A percentile compares a stretch with the other conserved stretches of the same genome.
These are phyloP conservation scores for Sambucus nigra DNA, from an alignment of 129 eudicot genomes.

Conservation along the genomic window DNA sequence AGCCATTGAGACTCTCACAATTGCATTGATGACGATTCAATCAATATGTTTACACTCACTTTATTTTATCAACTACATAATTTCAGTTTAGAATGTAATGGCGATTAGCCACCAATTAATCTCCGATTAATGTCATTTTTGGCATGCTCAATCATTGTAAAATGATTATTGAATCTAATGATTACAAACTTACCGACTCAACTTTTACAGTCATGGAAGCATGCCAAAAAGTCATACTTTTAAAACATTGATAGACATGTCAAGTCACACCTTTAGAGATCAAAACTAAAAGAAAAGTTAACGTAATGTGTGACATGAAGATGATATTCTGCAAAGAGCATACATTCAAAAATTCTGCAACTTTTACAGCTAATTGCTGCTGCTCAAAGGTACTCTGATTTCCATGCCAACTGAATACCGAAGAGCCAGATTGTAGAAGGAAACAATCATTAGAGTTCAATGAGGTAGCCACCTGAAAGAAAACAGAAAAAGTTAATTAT, in stretches of 20 bases:
- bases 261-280: not conserved
- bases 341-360: slow-evolving; percentile 95
- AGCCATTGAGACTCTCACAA: too few species aligned
- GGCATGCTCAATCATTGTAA: too few species aligned
- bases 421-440: slow-evolving; percentile 84
- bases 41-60: too few species aligned
- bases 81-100: too few species aligned
- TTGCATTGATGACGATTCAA: too few species aligned
- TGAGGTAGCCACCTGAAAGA: slow-evolving; percentile 69
- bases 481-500: slow-evolving; percentile 1
- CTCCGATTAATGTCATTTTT: too few species aligned
- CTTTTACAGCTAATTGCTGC: slow-evolving; percentile 69
- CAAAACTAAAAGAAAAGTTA: not conserved
- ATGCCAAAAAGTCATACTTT: not conserved
- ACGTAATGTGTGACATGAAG: not conserved
- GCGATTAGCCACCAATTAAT: too few species aligned
- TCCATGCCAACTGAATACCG: slow-evolving; percentile 87
- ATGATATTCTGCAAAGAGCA: not conserved
- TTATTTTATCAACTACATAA: too few species aligned
- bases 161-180: too few species aligned
- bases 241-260: not conserved
- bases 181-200: not conserved
- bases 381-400: slow-evolving; percentile 79
- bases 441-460: slow-evolving; percentile 78
- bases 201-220: not conserved